Conservation (phyloP, 2,329 filamentous ascomycete genomes). For the Fusarium napiforme region DNA sequence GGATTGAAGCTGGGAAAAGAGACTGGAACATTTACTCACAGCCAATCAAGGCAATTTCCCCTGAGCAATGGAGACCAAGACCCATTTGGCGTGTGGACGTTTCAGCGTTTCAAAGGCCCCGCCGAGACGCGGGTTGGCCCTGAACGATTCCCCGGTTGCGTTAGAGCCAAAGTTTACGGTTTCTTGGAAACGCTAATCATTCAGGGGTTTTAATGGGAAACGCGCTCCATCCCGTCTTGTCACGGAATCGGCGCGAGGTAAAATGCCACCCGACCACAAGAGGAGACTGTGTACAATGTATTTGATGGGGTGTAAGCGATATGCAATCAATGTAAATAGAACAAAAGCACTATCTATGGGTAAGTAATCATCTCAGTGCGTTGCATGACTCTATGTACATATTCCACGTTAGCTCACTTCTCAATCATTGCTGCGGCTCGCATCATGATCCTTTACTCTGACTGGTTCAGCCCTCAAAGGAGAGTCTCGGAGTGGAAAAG, state of each 20-base stretch:
- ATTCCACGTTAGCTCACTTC: not conserved
- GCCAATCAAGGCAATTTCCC: conserved; percentile 21
- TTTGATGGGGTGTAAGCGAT: no score
- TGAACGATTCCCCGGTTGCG: conserved; percentile 30
- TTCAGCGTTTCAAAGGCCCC: conserved; percentile 25
- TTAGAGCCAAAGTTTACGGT: conserved; percentile 28
- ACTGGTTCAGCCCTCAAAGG: not conserved
- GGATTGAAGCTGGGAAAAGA: not conserved
- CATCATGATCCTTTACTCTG: not conserved
- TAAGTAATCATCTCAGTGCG: not conserved
- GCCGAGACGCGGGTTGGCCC: conserved; percentile 22
- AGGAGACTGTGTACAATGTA: no score
- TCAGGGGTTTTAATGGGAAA: conserved; percentile 38
- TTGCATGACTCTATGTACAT: not conserved
- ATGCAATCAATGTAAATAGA: not conserved
- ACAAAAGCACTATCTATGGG: not conserved
- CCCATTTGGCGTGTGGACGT: conserved; percentile 25
- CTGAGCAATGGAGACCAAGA: conserved; percentile 20
- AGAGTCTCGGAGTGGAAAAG: not conserved
- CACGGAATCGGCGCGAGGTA: not conserved
- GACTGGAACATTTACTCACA: not conserved
- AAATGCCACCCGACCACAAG: not conserved
- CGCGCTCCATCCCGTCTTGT: not conserved
- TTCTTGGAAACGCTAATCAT: conserved; percentile 32
- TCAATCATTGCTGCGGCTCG: not conserved